Percentiles rank a stretch among this genome's conserved stretches.
These are phyloP conservation scores for Myxozyma lipomycoides DNA, from an alignment of 805 yeast genomes.

Conservation along the genomic window DNA sequence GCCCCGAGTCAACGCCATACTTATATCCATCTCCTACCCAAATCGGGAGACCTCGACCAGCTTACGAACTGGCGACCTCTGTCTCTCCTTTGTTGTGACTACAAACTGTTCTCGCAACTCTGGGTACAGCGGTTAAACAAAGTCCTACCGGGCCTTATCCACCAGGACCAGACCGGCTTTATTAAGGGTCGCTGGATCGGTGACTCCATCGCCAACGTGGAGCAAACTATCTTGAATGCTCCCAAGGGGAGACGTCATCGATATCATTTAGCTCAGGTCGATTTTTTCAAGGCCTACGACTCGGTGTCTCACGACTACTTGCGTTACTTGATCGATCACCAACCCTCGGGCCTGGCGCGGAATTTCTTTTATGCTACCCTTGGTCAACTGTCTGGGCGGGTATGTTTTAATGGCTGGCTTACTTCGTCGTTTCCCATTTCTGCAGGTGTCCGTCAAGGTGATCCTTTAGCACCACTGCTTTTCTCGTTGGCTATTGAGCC, in stretches of 20 bases:
- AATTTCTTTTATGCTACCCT: too few species aligned
- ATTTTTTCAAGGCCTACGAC: too few species aligned
- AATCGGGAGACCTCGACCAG: too few species aligned
- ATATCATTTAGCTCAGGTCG: too few species aligned
- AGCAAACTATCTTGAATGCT: too few species aligned
- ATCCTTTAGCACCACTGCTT: conserved; percentile 4
- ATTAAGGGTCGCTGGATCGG: conserved; percentile 6
- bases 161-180: conserved; percentile 3
- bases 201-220: conserved; percentile 5
- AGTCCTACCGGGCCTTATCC: conserved; percentile 1
- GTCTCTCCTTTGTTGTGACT: not conserved
- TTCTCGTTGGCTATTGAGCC: conserved; percentile 3
- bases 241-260: too few species aligned
- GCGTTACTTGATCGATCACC: too few species aligned
- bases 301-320: too few species aligned
- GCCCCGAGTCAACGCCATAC: too few species aligned
- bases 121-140: not conserved
- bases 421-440: conserved; percentile 1
- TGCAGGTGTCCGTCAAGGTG: conserved; percentile 6
- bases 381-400: not conserved
- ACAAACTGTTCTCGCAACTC: not conserved
- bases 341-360: too few species aligned
- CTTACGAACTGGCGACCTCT: conserved; percentile 2
- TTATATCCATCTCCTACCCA: too few species aligned
- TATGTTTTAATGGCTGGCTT: conserved; percentile 5